A percentile compares a stretch with the other conserved stretches of the same genome.
These are phyloP conservation scores for Fusarium mangiferae DNA, from an alignment of 2,329 filamentous ascomycete species.

Conservation along the genomic window DNA sequence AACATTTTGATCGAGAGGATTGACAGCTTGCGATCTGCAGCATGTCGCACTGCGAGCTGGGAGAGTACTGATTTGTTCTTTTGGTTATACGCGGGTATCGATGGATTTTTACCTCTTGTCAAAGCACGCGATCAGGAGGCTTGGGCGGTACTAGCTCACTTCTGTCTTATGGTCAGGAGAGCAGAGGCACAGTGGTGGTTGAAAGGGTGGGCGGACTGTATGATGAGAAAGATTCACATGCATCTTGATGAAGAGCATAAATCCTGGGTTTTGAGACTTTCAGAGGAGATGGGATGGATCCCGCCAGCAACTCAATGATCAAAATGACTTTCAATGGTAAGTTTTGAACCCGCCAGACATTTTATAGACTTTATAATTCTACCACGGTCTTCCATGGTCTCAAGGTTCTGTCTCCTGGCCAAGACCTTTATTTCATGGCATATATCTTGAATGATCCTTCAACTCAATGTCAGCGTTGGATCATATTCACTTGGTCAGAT, in stretches of 20 bases:
- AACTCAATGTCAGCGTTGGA: neutral
- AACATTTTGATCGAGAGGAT: neutral
- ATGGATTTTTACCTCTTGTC: neutral
- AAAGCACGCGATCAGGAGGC: neutral
- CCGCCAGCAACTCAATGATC: neutral
- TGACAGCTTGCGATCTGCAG: neutral
- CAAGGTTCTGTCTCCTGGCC: neutral
- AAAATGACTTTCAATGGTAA: fast-evolving
- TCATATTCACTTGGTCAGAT: fast-evolving
- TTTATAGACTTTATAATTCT: fast-evolving
- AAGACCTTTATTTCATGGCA: neutral
- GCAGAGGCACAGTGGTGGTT: neutral
- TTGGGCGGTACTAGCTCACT: neutral
- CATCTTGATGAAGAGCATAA: neutral
- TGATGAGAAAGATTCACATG: neutral
- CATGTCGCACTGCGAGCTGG: neutral
- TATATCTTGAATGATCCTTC: neutral
- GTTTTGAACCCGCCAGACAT: fast-evolving
- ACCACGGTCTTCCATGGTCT: too few species aligned
- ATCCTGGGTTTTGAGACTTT: neutral
- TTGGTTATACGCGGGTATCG: neutral
- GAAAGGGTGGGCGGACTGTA: neutral
- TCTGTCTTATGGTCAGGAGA: neutral
- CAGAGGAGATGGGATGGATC: neutral
- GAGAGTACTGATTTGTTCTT: neutral